phyloP scores from a whole-genome alignment of 345 rosid species.

The Mallotus nudiflorus region DNA sequence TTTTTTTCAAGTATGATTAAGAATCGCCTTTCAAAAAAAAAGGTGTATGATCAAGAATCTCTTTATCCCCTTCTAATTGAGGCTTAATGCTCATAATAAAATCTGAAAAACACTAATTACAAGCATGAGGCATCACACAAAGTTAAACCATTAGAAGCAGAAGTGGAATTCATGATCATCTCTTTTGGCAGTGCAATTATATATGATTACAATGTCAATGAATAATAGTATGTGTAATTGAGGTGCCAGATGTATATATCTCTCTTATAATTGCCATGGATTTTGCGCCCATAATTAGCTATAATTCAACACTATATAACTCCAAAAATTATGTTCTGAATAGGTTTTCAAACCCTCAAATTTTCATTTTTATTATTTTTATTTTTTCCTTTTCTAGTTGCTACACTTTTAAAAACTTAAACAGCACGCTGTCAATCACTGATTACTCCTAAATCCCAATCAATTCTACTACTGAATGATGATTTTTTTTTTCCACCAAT shows the following conservation, averaged over 20 bases:
- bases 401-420: neutral
- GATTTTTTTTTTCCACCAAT: no score
- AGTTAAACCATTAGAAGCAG: neutral
- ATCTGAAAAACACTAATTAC: neutral
- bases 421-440: conserved; percentile 4
- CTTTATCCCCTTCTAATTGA: neutral
- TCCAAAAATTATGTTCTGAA: neutral
- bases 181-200: neutral
- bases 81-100: neutral
- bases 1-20: no score
- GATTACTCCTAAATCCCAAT: neutral
- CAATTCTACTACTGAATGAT: neutral
- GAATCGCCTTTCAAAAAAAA: no score
- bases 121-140: neutral
- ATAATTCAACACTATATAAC: neutral
- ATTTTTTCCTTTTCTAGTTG: no score
- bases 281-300: conserved; percentile 5
- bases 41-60: neutral
- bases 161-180: neutral
- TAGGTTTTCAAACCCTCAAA: neutral
- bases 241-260: neutral
- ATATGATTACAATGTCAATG: neutral
- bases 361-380: neutral
- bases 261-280: conserved; percentile 2
- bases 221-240: neutral